Evolutionary conservation across 106 monocot species (phyloP).

Genomic region (Allium sativum): DNA sequence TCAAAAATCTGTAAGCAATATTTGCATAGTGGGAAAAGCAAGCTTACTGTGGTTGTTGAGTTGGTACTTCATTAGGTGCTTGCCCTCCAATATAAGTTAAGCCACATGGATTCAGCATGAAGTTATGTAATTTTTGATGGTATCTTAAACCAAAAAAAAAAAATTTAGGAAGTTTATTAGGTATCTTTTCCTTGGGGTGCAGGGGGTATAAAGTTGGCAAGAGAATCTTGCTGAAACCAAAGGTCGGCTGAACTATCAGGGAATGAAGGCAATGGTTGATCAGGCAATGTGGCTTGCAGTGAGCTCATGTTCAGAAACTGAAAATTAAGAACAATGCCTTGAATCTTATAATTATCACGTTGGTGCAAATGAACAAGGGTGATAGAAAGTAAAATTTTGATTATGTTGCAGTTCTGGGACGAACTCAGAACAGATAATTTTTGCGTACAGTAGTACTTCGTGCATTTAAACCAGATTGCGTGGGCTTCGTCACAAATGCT

Average conservation of each 20-base stretch:
- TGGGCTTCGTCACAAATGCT: no score
- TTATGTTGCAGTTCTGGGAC: no score
- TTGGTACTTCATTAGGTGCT: constrained; percentile 11
- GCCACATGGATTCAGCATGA: constrained; percentile 5
- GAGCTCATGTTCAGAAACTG: constrained; percentile 16
- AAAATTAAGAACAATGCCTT: neutral
- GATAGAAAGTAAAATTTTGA: no score
- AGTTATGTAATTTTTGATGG: neutral
- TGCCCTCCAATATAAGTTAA: constrained; percentile 15
- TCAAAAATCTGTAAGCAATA: no score
- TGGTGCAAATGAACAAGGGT: no score
- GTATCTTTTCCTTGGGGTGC: constrained; percentile 7
- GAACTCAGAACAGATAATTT: no score
- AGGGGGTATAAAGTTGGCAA: constrained; percentile 1
- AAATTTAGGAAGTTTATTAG: neutral
- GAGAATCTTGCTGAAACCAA: constrained; percentile 15
- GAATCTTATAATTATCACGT: no score
- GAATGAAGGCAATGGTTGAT: constrained; percentile 9
- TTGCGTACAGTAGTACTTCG: no score
- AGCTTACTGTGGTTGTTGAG: constrained; percentile 33
- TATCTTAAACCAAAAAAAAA: neutral
- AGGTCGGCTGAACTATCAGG: constrained; percentile 8
- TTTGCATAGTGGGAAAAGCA: neutral
- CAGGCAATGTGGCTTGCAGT: constrained; percentile 10
- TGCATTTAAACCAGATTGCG: no score